Evolutionary conservation across 495 filamentous ascomycete genomes (phyloP), one percentile per base, ranked within the genome.

Genomic region (Aspergillus sclerotioniger): DNA sequence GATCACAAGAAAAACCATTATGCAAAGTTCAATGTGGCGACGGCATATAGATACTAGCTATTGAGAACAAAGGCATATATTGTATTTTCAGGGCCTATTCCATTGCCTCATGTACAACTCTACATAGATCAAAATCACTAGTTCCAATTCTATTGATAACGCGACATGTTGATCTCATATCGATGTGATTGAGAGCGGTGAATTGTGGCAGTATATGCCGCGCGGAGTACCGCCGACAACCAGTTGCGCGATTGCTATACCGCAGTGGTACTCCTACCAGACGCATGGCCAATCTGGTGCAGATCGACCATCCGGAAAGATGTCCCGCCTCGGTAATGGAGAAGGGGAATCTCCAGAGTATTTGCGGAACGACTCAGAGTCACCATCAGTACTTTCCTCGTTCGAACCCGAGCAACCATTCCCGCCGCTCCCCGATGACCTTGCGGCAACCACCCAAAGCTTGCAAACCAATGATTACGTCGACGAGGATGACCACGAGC

Each of bases 361-460:
- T 33, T 35, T 52, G 13, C 43, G 37, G 13, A 52, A 57, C 33
- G 46, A 50, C 9, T 37, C 56, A 2, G 61, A 63, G 10, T 48
- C 61, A 8, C 44, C 56, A 33, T 44, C 57, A 5, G 37, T 20
- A 2, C 29, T 60, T 1, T 47, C 59, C 15, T 31, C 56, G 33
- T 69, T 73, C 43, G 72, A 75, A 28, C 54, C 65, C 12, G 75
- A 75, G 45, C 74, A 76, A 54, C 74, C 74, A 13, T 77, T 77
- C 54, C 74, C 74, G 2, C 68, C 71, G 6, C 63, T 77, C 32
- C 59, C 72, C 2, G 70, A 76, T 53, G 70, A 73, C 16, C 56
- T 69, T 6, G 64, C 54, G 31, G 31, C 53, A 16, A 35, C 56
- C 6, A 57, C 64, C 6, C 67, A 69, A 41, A 64, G 63, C 37